Evolutionary conservation across 768 basidiomycete genomes (phyloP), one percentile per base, ranked within the genome.

Genomic region (Auricularia sp.): DNA sequence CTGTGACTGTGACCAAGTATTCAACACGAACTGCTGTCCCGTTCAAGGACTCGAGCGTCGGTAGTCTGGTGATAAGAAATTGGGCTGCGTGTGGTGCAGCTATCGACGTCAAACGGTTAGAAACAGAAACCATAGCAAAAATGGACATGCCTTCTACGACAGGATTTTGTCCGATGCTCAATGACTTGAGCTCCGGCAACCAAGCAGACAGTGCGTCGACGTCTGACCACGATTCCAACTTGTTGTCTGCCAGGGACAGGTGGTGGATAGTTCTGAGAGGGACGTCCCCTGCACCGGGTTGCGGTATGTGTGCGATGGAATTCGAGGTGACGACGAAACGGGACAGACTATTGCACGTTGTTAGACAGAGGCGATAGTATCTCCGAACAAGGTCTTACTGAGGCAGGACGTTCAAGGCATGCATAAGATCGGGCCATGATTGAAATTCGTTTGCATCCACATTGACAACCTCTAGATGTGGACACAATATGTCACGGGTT

Each of bases 241-340:
- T 71, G 71, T 92, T 93, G 65, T 74, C 76, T 53, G 87, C 83
- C 63, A 94, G 74, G 3, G 84, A 84, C 16, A 94, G 76, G 68
- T 86, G 79, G 72, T 78, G 82, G 54, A 91, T 71, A 33, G 70
- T 51, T 16, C 47, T 66, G 66, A 54, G 43, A 66, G 65, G 34
- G 66, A 68, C 42, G 79, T 77, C 65, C 72, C 18, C 6, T 5
- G 47, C 6, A 8, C 73, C 58, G 67, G 63, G 66, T 14, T 54
- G 62, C 21, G 84, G 81, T 51, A 91, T 87, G 56, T 66, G 67
- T 36, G 72, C 68, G 66, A 93, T 75, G 62, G 71, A 67, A 72
- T 93, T 93, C 16, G 81, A 81, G 43, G 88, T 80, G 66, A 93
- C 75, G 64, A 93, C 73, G 63, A 93, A 76, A 36, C 84, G 84